phyloP scores from a whole-genome alignment of 306 rosid genomes.

The Luffa aegyptiaca region DNA sequence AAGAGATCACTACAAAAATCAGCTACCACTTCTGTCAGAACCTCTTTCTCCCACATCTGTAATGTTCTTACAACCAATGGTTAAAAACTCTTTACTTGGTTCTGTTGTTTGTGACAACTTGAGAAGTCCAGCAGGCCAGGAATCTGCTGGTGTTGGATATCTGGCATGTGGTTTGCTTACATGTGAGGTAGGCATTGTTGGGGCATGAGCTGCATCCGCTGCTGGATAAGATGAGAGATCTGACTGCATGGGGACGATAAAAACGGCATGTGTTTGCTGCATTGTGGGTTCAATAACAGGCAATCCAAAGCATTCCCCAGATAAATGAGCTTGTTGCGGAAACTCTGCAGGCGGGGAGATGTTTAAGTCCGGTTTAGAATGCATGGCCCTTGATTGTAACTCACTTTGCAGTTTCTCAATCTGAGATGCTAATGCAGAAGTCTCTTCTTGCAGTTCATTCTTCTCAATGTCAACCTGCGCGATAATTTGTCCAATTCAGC shows the following conservation, averaged over 20 bases:
- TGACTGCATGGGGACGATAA: slow-evolving; percentile 47
- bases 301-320: slow-evolving; percentile 33
- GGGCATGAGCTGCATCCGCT: slow-evolving; percentile 18
- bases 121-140: slow-evolving; percentile 78
- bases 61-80: slow-evolving; percentile 7
- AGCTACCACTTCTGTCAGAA: slow-evolving; percentile 13
- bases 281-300: slow-evolving; percentile 32
- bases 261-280: slow-evolving; percentile 48
- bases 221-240: slow-evolving; percentile 37
- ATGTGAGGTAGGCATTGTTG: slow-evolving; percentile 28
- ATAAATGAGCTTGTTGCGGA: slow-evolving; percentile 22
- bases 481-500: slow-evolving; percentile 1
- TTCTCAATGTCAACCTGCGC: slow-evolving; percentile 65
- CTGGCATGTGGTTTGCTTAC: slow-evolving; percentile 86
- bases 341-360: slow-evolving; percentile 31
- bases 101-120: slow-evolving; percentile 36
- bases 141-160: slow-evolving; percentile 79
- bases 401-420: slow-evolving; percentile 59
- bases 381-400: slow-evolving; percentile 39
- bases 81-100: not conserved
- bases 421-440: slow-evolving; percentile 46
- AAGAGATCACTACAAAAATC: not conserved
- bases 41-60: slow-evolving; percentile 1
- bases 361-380: slow-evolving; percentile 73
- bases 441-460: slow-evolving; percentile 75